Percentiles rank a stretch among this genome's conserved stretches.
phyloP scores from a whole-genome alignment of 73 alveolate species.

The Stentor coeruleus region DNA sequence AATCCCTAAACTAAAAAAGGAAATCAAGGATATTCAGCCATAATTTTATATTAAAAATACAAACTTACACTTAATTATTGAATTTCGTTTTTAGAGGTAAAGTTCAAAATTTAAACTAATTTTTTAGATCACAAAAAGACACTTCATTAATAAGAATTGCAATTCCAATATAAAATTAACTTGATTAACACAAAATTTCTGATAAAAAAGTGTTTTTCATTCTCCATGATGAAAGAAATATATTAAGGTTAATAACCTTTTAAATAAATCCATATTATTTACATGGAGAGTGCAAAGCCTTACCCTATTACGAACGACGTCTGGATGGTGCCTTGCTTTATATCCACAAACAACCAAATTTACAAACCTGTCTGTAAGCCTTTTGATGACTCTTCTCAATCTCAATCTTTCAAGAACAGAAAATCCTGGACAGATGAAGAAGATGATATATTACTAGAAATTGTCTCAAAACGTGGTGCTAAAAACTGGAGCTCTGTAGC shows the following conservation, averaged over 20 bases:
- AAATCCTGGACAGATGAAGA: conserved; percentile 1
- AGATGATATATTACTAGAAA: not conserved
- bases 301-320: not conserved
- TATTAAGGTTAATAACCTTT: not conserved
- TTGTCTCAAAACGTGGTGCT: not conserved
- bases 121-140: too few relatives aligned
- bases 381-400: not conserved
- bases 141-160: too few relatives aligned
- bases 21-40: too few relatives aligned
- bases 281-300: not conserved
- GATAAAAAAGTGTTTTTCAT: not conserved
- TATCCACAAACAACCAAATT: not conserved
- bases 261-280: not conserved
- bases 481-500: conserved; percentile 21
- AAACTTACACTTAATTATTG: too few relatives aligned
- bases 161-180: too few relatives aligned
- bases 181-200: not conserved
- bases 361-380: not conserved
- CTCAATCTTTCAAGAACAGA: not conserved
- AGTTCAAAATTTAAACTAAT: too few relatives aligned
- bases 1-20: not conserved
- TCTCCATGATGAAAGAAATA: not conserved
- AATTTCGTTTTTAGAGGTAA: too few relatives aligned
- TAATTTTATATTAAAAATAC: too few relatives aligned
- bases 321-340: not conserved